phyloP scores from a whole-genome alignment of 2,329 filamentous ascomycete genomes.

The Fusarium keratoplasticum region DNA sequence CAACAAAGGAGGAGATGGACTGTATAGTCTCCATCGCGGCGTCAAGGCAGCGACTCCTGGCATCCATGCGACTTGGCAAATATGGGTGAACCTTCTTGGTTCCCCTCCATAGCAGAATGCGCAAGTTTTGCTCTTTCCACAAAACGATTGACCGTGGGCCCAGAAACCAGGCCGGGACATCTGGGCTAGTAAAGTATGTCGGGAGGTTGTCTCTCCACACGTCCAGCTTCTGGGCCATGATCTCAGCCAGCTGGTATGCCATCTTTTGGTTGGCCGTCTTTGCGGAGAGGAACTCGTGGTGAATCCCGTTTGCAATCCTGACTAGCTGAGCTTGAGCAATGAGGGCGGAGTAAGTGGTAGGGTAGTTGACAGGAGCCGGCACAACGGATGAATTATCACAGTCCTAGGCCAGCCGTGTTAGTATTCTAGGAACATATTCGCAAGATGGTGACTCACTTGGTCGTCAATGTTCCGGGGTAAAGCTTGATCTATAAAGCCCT shows the following conservation, averaged over 20 bases:
- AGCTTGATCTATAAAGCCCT: conserved; percentile 51
- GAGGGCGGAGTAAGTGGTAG: conserved; percentile 55
- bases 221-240: conserved; percentile 52
- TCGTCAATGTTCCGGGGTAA: conserved; percentile 57
- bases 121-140: conserved; percentile 57
- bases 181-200: conserved; percentile 47
- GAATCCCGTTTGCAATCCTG: conserved; percentile 54
- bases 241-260: conserved; percentile 52
- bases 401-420: not conserved
- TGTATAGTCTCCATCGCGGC: conserved; percentile 53
- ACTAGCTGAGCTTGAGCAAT: conserved; percentile 56
- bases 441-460: conserved; percentile 36
- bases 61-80: conserved; percentile 25
- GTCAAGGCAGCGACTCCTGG: conserved; percentile 51
- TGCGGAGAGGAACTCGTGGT: conserved; percentile 54
- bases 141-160: conserved; percentile 53
- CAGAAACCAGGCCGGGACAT: conserved; percentile 49
- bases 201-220: conserved; percentile 50
- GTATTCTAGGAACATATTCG: not conserved
- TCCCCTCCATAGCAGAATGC: conserved; percentile 55
- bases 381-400: conserved; percentile 16
- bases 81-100: conserved; percentile 52
- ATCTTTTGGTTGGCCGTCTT: conserved; percentile 49
- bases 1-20: conserved; percentile 52
- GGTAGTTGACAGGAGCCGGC: conserved; percentile 47